Percentiles rank a stretch among this genome's conserved stretches.
phyloP scores from a whole-genome alignment of 495 filamentous ascomycete genomes.

The Neurospora sp. region DNA sequence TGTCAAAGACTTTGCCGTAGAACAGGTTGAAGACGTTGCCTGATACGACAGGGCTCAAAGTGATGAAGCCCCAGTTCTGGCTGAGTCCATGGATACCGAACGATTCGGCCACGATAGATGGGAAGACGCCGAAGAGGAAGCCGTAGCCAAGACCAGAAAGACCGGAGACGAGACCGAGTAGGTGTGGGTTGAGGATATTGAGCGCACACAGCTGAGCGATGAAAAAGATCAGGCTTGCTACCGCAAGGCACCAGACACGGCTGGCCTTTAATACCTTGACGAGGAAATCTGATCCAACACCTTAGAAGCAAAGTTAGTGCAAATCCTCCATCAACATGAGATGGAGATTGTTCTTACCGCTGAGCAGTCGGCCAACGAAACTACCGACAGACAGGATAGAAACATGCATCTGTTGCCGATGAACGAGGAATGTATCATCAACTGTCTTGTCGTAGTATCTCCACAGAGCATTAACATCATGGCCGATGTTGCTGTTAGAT shows the following conservation, averaged over 20 bases:
- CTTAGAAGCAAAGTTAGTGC: constrained; percentile 25
- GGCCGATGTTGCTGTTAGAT: constrained; percentile 75
- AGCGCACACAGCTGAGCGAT: constrained; percentile 71
- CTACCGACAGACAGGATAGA: constrained; percentile 80
- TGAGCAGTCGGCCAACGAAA: constrained; percentile 70
- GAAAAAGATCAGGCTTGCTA: constrained; percentile 68
- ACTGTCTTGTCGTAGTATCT: constrained; percentile 68
- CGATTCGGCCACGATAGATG: constrained; percentile 79
- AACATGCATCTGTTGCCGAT: constrained; percentile 83
- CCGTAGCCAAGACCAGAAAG: constrained; percentile 88
- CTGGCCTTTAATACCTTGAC: constrained; percentile 68
- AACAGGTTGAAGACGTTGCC: constrained; percentile 88
- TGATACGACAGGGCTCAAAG: constrained; percentile 68
- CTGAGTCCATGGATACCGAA: constrained; percentile 85
- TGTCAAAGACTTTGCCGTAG: constrained; percentile 75
- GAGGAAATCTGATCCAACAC: constrained; percentile 83
- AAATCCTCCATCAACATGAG: no score
- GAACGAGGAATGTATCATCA: constrained; percentile 61
- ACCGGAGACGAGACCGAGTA: constrained; percentile 65
- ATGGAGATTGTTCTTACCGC: constrained; percentile 38
- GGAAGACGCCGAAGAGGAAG: constrained; percentile 89
- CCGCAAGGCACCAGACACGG: constrained; percentile 80
- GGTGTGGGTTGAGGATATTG: constrained; percentile 68
- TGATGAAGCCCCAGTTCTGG: constrained; percentile 94
- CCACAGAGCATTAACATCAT: constrained; percentile 74